A percentile compares a stretch with the other conserved stretches of the same genome.
phyloP scores from a whole-genome alignment of 2,329 filamentous ascomycete genomes.

The Trichoderma citrinoviride region DNA sequence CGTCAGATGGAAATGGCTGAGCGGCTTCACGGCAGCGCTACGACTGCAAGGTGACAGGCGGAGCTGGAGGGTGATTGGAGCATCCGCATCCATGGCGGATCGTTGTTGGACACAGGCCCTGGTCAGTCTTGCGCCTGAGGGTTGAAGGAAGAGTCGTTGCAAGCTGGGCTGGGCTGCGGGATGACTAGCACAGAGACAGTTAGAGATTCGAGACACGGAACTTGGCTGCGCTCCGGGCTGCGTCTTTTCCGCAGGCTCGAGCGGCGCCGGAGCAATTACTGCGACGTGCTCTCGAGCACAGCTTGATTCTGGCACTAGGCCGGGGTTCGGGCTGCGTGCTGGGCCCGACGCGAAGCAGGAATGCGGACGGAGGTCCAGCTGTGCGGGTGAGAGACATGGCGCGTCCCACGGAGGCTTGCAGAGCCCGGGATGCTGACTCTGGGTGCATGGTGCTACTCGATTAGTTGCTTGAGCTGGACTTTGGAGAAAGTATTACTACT shows the following conservation, averaged over 20 bases:
- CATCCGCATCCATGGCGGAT: background rate
- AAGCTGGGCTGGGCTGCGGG: no score
- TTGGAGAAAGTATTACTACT: no score
- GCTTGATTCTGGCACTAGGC: background rate
- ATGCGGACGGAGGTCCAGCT: background rate
- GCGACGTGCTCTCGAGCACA: background rate
- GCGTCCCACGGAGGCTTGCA: background rate
- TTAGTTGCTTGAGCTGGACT: no score
- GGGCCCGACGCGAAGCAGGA: background rate
- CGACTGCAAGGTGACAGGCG: slow-evolving; percentile 1
- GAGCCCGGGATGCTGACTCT: background rate
- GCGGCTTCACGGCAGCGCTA: slow-evolving; percentile 13
- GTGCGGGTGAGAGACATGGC: background rate
- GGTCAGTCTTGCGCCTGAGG: background rate
- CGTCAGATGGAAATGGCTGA: background rate
- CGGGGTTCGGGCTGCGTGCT: background rate
- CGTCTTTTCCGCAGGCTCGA: no score
- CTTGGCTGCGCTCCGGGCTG: no score
- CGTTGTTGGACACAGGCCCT: background rate
- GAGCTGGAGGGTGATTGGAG: background rate
- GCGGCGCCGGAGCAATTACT: no score
- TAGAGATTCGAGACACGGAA: no score
- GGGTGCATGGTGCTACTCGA: background rate
- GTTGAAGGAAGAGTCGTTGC: no score
- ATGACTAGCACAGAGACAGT: no score